A percentile compares a stretch with the other conserved stretches of the same genome.
These are phyloP conservation scores for Solanum rostratum DNA, from an alignment of 257 asterid species.

Conservation along the genomic window DNA sequence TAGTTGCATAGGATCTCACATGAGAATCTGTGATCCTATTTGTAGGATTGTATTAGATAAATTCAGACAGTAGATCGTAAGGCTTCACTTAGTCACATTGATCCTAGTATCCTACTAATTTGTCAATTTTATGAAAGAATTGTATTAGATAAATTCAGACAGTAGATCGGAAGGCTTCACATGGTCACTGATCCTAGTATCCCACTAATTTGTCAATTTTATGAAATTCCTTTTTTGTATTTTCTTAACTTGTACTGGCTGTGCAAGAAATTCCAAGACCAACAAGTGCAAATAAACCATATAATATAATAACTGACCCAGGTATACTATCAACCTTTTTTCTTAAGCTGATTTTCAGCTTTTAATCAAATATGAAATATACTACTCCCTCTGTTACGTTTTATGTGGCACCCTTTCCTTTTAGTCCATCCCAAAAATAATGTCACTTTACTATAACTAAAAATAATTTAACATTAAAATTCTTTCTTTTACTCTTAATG, in stretches of 20 bases:
- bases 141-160: not conserved
- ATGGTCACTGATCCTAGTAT: not conserved
- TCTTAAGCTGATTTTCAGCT: not conserved
- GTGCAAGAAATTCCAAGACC: not conserved
- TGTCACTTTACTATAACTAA: too few relatives aligned
- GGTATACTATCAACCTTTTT: not conserved
- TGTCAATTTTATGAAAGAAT: not conserved
- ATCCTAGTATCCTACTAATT: not conserved
- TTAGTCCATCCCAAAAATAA: too few relatives aligned
- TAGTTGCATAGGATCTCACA: not conserved
- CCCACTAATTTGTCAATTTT: not conserved
- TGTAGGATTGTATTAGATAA: not conserved
- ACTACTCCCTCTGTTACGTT: not conserved
- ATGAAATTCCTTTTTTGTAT: not conserved
- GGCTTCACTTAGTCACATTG: not conserved
- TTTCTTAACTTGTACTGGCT: not conserved
- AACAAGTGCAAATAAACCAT: not conserved
- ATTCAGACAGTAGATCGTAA: not conserved
- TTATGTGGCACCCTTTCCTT: too few relatives aligned
- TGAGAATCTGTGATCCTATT: not conserved
- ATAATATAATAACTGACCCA: not conserved
- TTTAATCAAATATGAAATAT: not conserved
- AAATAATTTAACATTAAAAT: too few relatives aligned
- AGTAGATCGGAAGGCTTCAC: not conserved
- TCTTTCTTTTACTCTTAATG: too few relatives aligned